Percentiles rank a stretch among this genome's conserved stretches.
phyloP scores from a whole-genome alignment of 305 asterid genomes.

The Fraxinus dipetala region DNA sequence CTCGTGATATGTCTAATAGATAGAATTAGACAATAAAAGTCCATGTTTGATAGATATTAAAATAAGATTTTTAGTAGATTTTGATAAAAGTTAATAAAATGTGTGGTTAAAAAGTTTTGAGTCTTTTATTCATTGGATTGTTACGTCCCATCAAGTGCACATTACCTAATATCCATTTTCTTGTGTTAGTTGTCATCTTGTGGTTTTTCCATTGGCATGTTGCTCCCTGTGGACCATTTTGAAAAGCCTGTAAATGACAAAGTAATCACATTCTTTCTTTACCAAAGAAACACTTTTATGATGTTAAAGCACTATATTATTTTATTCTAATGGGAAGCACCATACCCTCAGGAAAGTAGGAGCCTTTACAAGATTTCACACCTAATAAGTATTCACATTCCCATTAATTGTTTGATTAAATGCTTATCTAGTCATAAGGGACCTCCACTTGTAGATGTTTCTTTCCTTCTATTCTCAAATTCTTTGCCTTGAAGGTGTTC shows the following conservation, averaged over 20 bases:
- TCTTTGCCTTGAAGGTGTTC: not conserved
- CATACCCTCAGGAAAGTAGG: not conserved
- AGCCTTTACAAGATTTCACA: constrained; percentile 59
- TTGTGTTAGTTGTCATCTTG: constrained; percentile 15
- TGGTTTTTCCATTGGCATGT: not conserved
- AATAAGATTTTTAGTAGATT: too few species aligned
- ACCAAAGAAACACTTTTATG: constrained; percentile 36
- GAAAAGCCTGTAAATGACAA: constrained; percentile 33
- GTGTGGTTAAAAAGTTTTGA: not conserved
- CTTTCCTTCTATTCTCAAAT: not conserved
- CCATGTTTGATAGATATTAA: not conserved
- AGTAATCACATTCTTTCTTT: constrained; percentile 41
- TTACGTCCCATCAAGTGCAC: not conserved
- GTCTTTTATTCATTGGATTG: not conserved
- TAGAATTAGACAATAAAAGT: not conserved
- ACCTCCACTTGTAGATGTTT: constrained; percentile 24
- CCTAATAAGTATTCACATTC: constrained; percentile 59
- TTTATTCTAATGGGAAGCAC: constrained; percentile 37
- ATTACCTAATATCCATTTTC: not conserved
- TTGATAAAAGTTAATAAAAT: not conserved
- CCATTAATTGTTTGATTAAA: constrained; percentile 32
- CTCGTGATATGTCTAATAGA: not conserved
- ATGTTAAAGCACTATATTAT: constrained; percentile 28
- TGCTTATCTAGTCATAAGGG: constrained; percentile 27
- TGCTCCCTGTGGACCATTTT: constrained; percentile 24